These are phyloP conservation scores for Rhizopogon vinicolor DNA, from an alignment of 768 basidiomycete species.

Conservation along the genomic window DNA sequence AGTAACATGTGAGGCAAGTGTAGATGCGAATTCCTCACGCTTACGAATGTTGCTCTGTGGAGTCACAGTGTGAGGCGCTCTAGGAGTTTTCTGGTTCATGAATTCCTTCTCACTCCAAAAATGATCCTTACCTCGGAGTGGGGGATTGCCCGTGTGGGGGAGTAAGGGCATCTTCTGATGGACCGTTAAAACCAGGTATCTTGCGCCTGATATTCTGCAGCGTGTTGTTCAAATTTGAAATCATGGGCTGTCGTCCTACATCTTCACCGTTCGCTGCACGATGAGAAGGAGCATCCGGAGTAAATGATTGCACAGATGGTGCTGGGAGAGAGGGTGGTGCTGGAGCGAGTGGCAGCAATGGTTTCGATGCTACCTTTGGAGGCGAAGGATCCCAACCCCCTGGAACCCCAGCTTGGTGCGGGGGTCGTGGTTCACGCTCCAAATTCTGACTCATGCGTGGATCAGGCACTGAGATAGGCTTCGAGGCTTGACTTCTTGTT, in stretches of 20 bases:
- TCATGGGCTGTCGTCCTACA: not conserved
- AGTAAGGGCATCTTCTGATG: conserved; percentile 5
- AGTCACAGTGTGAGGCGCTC: conserved; percentile 28
- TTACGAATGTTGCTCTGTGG: conserved; percentile 41
- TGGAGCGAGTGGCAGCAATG: not conserved
- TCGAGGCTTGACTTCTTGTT: conserved; percentile 21
- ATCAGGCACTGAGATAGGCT: conserved; percentile 11
- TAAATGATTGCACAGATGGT: not conserved
- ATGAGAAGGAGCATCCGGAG: not conserved
- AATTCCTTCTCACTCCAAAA: not conserved
- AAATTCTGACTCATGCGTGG: conserved; percentile 5
- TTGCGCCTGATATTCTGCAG: conserved; percentile 26
- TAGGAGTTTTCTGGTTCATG: not conserved
- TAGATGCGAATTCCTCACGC: conserved; percentile 4
- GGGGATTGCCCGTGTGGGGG: not conserved
- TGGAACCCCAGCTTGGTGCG: conserved; percentile 12
- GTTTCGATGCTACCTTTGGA: not conserved
- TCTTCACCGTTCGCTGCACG: not conserved
- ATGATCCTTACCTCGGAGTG: not conserved
- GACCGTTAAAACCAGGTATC: conserved; percentile 8
- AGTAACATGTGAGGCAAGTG: conserved; percentile 5
- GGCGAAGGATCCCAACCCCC: conserved; percentile 17
- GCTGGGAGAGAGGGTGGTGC: conserved; percentile 7
- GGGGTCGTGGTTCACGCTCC: conserved; percentile 6
- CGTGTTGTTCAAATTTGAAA: conserved; percentile 8